Evolutionary conservation across 2,329 filamentous ascomycete species (phyloP).

Genomic region (Didymella segeticola): DNA sequence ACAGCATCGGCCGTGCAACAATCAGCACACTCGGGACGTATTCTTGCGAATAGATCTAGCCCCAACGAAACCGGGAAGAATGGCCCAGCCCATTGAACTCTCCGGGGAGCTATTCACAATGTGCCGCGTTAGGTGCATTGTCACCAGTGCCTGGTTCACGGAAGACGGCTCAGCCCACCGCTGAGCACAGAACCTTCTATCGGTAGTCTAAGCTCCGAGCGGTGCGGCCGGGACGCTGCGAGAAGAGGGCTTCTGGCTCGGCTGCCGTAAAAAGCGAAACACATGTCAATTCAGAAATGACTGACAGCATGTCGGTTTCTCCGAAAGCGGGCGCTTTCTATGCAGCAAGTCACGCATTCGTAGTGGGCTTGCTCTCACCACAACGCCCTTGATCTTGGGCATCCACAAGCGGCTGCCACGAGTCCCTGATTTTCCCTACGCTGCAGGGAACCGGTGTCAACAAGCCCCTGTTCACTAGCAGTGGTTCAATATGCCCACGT

Average conservation of each 20-base stretch:
- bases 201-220: not conserved
- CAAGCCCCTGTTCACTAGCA: not conserved
- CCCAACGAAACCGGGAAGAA: not conserved
- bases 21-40: not conserved
- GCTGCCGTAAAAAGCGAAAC: not conserved
- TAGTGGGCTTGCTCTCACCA: not conserved
- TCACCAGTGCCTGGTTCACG: not conserved
- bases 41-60: not conserved
- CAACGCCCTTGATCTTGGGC: not conserved
- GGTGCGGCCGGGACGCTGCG: not conserved
- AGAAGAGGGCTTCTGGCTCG: too few relatives aligned
- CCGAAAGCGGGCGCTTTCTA: not conserved
- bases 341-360: not conserved
- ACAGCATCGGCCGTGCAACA: slow-evolving; percentile 1
- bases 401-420: not conserved
- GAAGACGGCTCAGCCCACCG: not conserved
- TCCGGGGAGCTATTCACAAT: not conserved
- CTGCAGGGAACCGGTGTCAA: slow-evolving; percentile 5
- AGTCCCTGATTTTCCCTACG: not conserved
- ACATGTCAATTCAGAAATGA: not conserved
- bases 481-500: not conserved
- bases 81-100: not conserved
- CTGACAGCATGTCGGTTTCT: not conserved
- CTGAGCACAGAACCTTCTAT: not conserved
- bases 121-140: not conserved